Percentiles rank a stretch among this genome's conserved stretches.
These are phyloP conservation scores for Zhuliangozyma blackwelliae DNA, from an alignment of 1,139 yeast species.

Conservation along the genomic window DNA sequence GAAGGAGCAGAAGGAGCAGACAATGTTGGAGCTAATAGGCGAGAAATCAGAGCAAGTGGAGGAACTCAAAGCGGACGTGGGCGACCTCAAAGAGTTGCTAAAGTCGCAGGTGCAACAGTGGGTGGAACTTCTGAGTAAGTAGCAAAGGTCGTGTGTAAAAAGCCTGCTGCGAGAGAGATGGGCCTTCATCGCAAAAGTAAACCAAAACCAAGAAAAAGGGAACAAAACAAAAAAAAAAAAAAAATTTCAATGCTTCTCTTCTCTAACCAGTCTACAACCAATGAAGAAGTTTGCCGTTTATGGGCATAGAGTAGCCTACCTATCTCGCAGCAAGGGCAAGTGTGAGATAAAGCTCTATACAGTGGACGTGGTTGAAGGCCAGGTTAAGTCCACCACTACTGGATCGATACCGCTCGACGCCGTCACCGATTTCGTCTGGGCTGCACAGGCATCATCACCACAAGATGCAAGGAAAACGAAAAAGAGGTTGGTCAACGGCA, in stretches of 20 bases:
- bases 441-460: conserved; percentile 2
- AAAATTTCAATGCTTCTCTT: conserved; percentile 1
- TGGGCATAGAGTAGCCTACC: conserved; percentile 24
- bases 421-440: conserved; percentile 18
- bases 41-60: conserved; percentile 85
- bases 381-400: conserved; percentile 2
- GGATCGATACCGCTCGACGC: conserved; percentile 12
- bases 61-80: conserved; percentile 83
- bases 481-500: conserved; percentile 10
- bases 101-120: conserved; percentile 82
- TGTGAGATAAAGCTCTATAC: conserved; percentile 33
- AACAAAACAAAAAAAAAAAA: conserved; percentile 4
- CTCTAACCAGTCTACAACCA: background rate
- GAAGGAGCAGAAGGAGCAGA: conserved; percentile 45
- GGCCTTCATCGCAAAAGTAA: no score
- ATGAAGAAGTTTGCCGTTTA: conserved; percentile 3
- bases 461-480: conserved; percentile 10
- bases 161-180: background rate
- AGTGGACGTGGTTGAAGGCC: conserved; percentile 5
- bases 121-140: conserved; percentile 55
- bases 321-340: conserved; percentile 20
- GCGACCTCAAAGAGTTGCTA: conserved; percentile 79
- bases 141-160: no score
- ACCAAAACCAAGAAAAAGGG: background rate
- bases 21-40: conserved; percentile 73